Evolutionary conservation across 805 yeast species (phyloP).

Genomic region (Zygotorulaspora florentina): DNA sequence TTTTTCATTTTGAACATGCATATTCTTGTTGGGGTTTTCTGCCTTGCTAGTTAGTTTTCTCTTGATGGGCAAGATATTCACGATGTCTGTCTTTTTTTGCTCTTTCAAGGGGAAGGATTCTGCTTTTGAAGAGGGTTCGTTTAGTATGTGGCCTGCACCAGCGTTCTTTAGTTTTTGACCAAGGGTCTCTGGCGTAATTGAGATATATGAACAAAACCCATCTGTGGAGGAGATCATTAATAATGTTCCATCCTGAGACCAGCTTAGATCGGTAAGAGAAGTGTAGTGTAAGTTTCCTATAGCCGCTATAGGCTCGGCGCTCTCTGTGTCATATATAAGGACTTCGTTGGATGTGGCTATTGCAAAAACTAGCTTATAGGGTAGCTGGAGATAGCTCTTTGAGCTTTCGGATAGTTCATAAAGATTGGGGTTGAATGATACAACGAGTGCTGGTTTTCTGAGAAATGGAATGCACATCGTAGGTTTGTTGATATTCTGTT

Average conservation of each 20-base stretch:
- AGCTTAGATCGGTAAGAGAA: conserved; percentile 78
- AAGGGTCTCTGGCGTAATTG: conserved; percentile 49
- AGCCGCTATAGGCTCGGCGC: conserved; percentile 61
- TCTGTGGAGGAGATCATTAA: conserved; percentile 81
- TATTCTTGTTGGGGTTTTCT: not conserved
- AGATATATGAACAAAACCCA: conserved; percentile 78
- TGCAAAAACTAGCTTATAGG: conserved; percentile 83
- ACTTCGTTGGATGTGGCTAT: conserved; percentile 90
- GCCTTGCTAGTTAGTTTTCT: conserved; percentile 7
- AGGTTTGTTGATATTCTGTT: conserved; percentile 50
- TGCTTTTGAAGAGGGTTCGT: not conserved
- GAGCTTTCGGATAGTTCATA: conserved; percentile 35
- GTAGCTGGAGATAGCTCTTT: conserved; percentile 47
- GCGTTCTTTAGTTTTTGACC: conserved; percentile 43
- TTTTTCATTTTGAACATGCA: not conserved
- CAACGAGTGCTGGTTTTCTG: conserved; percentile 77
- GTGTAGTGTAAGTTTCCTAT: conserved; percentile 83
- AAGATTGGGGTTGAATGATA: conserved; percentile 66
- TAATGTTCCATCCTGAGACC: conserved; percentile 74
- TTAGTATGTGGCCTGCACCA: conserved; percentile 5
- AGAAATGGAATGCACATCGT: conserved; percentile 75
- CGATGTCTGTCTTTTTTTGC: conserved; percentile 8
- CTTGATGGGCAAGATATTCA: conserved; percentile 24
- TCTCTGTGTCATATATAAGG: conserved; percentile 74
- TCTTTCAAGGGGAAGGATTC: not conserved